Evolutionary conservation across 257 asterid species (phyloP), one percentile per base, ranked within the genome.

Genomic region (Oldenlandia corymbosa): DNA sequence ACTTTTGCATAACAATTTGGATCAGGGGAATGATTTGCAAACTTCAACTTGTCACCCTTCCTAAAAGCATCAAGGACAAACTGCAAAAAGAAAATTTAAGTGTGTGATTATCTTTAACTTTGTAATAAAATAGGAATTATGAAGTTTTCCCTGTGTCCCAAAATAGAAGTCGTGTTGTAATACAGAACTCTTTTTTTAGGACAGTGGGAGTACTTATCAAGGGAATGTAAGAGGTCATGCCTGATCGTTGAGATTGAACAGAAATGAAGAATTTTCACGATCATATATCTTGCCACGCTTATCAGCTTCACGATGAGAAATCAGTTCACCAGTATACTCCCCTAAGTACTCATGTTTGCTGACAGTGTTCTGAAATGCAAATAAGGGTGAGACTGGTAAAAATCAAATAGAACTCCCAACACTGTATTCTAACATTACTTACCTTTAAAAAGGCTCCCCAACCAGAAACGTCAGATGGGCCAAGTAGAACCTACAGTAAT

Each of bases 371-470:
- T 93, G 96, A 74, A 78, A 57, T 58, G 66, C 24, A 53, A 65
- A 57, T 5, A 59, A 43, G 53, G 12, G 64, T 73, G 69, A 71
- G 81, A 42, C 55, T 55, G 49, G 21, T 17, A 27, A 37, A 56
- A 46, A 34, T 18, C 61, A 70, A 24, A 48, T 8, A 4, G 28
- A 67, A 46, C 27, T 18, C 14, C 31, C 64, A 68, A 69, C 18
- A 39, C 36, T 55, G 43, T 50, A 57, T 71, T 63, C 49, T 24
- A 65, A 66, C 58, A 60, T 52, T 83, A 90, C 99, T 56, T 83
- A 90, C 99, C 97, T 93, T 90, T 84, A 93, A 71, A 85, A 93
- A 93, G 58, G 99, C 99, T 65, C 99, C 99, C 97, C 99, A 90
- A 62, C 99, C 99, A 78, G 97, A 90, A 39, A 90, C 73, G 60